Conservation (phyloP, 345 rosid genomes). For the Gossypium stocksii region DNA sequence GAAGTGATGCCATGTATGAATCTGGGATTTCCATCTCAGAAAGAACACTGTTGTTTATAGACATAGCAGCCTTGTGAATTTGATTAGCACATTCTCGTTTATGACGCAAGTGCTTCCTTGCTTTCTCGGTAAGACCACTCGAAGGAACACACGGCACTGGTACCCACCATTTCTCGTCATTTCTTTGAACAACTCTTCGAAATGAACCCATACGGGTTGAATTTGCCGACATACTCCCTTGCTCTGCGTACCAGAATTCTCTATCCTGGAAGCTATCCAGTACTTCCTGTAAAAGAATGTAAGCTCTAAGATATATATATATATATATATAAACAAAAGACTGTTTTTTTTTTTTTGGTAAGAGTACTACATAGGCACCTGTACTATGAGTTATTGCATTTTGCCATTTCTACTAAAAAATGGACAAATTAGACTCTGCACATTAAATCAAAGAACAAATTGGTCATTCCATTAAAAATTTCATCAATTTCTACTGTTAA, state of each 20-base stretch:
- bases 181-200: slow-evolving; percentile 64
- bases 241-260: slow-evolving; percentile 95
- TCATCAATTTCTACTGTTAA: too few relatives aligned
- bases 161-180: slow-evolving; percentile 98
- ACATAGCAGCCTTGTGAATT: slow-evolving; percentile 95
- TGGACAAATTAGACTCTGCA: too few relatives aligned
- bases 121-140: slow-evolving; percentile 73
- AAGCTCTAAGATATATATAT: not conserved
- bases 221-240: slow-evolving; percentile 70
- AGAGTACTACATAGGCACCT: too few relatives aligned
- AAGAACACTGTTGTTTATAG: slow-evolving; percentile 76
- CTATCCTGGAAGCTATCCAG: slow-evolving; percentile 68
- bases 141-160: slow-evolving; percentile 83
- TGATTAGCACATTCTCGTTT: slow-evolving; percentile 76
- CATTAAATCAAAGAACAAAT: too few relatives aligned
- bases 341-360: not conserved
- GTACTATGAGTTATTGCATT: too few relatives aligned
- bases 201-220: slow-evolving; percentile 71
- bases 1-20: slow-evolving; percentile 74
- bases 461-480: too few relatives aligned
- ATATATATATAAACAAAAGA: not conserved
- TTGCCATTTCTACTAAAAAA: too few relatives aligned
- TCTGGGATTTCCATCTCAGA: slow-evolving; percentile 91
- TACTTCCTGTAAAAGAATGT: slow-evolving; percentile 55
- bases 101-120: slow-evolving; percentile 63